phyloP scores from a whole-genome alignment of 805 yeast genomes.

The Zygoascus bituminiphila region DNA sequence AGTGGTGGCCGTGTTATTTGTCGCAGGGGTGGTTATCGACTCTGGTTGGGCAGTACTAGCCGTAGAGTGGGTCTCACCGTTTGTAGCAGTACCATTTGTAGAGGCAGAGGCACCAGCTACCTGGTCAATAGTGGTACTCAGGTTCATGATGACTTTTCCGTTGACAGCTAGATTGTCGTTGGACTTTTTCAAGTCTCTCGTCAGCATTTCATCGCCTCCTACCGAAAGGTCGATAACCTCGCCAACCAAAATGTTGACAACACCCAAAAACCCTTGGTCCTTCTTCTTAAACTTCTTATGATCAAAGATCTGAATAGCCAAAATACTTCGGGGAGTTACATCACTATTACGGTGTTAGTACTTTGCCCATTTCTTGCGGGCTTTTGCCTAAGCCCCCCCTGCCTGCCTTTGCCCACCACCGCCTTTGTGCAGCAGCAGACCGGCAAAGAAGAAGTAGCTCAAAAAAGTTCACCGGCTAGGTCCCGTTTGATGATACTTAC shows the following conservation, averaged over 20 bases:
- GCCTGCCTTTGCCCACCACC: neutral
- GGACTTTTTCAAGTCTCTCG: constrained; percentile 84
- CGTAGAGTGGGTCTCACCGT: neutral
- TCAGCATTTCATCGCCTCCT: constrained; percentile 63
- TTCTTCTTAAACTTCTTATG: constrained; percentile 96
- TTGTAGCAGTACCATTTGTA: constrained; percentile 1
- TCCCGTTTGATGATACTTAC: constrained; percentile 3
- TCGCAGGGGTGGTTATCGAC: constrained; percentile 3
- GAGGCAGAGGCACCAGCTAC: constrained; percentile 13
- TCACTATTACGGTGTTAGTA: constrained; percentile 21
- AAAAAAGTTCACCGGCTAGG: neutral
- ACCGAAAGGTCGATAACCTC: constrained; percentile 62
- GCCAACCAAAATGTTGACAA: constrained; percentile 81
- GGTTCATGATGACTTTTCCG: constrained; percentile 70
- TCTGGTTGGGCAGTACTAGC: constrained; percentile 11
- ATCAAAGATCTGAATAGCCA: constrained; percentile 91
- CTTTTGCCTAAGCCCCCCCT: neutral
- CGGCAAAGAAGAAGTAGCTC: too few species aligned
- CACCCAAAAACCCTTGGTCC: constrained; percentile 98
- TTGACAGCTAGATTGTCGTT: constrained; percentile 89
- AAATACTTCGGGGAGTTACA: constrained; percentile 69
- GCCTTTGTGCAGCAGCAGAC: neutral
- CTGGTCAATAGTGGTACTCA: constrained; percentile 28
- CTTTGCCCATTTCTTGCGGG: too few species aligned
- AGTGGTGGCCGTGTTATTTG: neutral